Evolutionary conservation across 2,329 filamentous ascomycete species (phyloP), one percentile per base, ranked within the genome.

Genomic region (Acarospora socialis): DNA sequence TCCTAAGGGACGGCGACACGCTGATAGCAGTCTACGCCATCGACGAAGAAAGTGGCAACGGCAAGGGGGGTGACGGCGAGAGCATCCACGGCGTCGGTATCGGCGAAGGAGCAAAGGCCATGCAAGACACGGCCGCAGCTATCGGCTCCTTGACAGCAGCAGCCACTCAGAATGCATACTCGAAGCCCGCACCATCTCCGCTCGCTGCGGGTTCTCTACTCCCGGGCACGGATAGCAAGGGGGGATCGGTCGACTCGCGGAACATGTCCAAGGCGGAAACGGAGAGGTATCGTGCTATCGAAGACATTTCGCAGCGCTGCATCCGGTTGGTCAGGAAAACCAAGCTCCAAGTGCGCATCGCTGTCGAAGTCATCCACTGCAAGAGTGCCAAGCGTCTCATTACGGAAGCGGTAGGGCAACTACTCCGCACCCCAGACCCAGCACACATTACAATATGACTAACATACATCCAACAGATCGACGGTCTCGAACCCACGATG

Each of bases 351-450:
- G 86, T 94, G 29, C 75, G 84, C 36, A 81, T 94, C 28, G 83
- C 93, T 30, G 78, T 98, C 20, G 90, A 98, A 57, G 87, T 95
- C 17, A 78, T 98, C 43, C 90, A 95, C 57, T 95, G 90, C 75
- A 95, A 94, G 66, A 94, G 81, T 49, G 84, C 90, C 3, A 87
- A 90, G 54, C 86, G 94, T 53, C 69, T 95, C 61, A 84, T 98
- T 42, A 92, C 84, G 1, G 90, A 95, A 61, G 84, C 94, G 44
- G 69, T 73, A 49, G 55, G 68, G 61, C 28, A n/a, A n/a, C n/a
- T n/a, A n/a, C n/a, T n/a, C n/a, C n/a, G n/a, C n/a, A n/a, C n/a
- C n/a, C n/a, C n/a, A n/a, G n/a, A 16, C 31, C 5, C n/a, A 29
- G 16, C 14, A 28, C 19, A 32, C 17, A 3, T 15, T 30, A 28